Base-by-base conservation (phyloP, 805 yeast species). In the Lachancea sp. region DNA sequence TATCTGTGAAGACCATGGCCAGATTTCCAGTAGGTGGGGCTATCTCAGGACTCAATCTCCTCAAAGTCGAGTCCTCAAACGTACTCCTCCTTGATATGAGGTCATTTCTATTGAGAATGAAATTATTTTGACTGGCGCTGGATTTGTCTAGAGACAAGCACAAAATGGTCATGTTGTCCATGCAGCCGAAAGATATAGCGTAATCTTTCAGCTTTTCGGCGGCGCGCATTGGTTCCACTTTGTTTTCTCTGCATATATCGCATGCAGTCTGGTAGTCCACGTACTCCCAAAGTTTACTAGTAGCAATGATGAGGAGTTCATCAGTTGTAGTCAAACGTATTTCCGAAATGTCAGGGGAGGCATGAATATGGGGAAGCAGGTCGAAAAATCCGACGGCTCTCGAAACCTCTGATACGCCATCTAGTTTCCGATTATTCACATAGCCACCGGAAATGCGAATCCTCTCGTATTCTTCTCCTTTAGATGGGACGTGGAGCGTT, bases 1-100 rank as follows among this genome's bases (percentile, higher is more conserved):
- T 93, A 76, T 93, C 99, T 0, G 99, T 93, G 66, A 93, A 93
- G 1, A 91, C 97, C 78, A 93, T 82, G 0, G 99, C 96, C 41
- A 93, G 70, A 41, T 88, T 89, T 2, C 98, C 98, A 5, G 82
- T 81, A 2, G 99, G 99, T 2, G 99, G 97, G 9, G 84, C 81
- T 47, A 93, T 90, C 59, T 93, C 99, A 34, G 83, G 85, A 49
- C 87, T 95, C 44, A 89, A 70, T 57, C 95, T 78, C 55, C 96
- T 79, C 53, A 90, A 70, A 1, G 82, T 76, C 0, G 95, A 78
- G 63, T 90, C 96, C 41, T 82, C 88, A 71, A 51, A 79, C 58
- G 63, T 77, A 39, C 74, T 82, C 50, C 79, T 71, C 57, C 78
- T 70, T 35, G 78, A 65, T 47, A 53, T 68, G 52, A 52, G 67